Evolutionary conservation across 805 yeast species (phyloP), one percentile per base, ranked within the genome.

Genomic region (Schwanniomyces occidentalis): DNA sequence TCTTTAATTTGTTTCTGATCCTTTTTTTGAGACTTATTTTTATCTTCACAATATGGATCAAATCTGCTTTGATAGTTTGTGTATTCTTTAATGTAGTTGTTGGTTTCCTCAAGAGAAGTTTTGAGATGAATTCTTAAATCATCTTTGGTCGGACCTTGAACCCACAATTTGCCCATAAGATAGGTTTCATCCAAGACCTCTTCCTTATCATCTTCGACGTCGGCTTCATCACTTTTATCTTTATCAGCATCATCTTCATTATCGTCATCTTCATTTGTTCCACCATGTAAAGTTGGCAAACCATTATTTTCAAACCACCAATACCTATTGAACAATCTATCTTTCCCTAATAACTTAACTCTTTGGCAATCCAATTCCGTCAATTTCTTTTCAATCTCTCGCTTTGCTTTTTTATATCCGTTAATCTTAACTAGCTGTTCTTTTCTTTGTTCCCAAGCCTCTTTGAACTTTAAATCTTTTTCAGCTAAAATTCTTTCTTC

Each of bases 281-380:
- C 55, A 8, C 65, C 65, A 33, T 65, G 69, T 24, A 71, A 49
- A 6, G 69, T 68, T 4, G 89, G 87, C 30, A 88, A 67, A 0
- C 98, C 99, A 51, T 84, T 83, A 43, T 73, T 71, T 51, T 91
- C 98, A 53, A 89, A 80, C 96, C 96, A 93, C 95, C 95, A 93
- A 56, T 91, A 93, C 45, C 90, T 70, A 63, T 93, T 93, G 56
- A 70, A 89, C 39, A 77, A 75, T 32, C 95, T 66, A 58, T 93
- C 99, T 39, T 80, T 73, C 2, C 99, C 99, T 17, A 93, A 63
- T 19, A 78, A 69, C 35, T 76, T 75, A 30, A 89, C 71, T 38
- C 98, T 64, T 54, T 88, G 96, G 40, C 82, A 71, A 50, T 90
- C 96, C 31, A 78, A 63, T 46, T 82, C 88, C 29, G 73, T 72